phyloP scores from a whole-genome alignment of 495 filamentous ascomycete species.

The Aspergillus sclerotioniger region DNA sequence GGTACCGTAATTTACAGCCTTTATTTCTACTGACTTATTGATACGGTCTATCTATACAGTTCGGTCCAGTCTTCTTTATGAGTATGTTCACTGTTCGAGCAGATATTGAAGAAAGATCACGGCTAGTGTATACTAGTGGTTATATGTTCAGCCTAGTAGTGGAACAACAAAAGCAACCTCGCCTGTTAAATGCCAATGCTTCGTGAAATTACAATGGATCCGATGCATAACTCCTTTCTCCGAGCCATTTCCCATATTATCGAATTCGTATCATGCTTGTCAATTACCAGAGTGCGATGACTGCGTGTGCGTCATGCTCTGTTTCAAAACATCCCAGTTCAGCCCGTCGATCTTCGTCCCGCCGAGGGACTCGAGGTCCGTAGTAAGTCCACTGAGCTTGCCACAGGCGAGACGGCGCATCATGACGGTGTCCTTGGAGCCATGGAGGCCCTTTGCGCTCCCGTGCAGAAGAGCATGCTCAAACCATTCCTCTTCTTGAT shows the following conservation, averaged over 20 bases:
- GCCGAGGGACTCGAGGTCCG: constrained; percentile 40
- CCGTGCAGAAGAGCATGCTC: constrained; percentile 60
- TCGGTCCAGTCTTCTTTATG: neutral
- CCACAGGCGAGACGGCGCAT: constrained; percentile 63
- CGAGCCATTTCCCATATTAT: constrained; percentile 16
- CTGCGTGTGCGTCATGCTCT: constrained; percentile 37
- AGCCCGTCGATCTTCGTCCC: constrained; percentile 51
- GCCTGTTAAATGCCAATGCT: constrained; percentile 4
- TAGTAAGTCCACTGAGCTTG: constrained; percentile 35
- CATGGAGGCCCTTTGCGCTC: constrained; percentile 57
- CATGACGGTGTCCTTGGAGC: constrained; percentile 65
- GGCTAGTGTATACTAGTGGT: neutral
- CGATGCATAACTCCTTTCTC: constrained; percentile 17
- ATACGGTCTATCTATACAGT: too few relatives aligned
- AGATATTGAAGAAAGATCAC: neutral
- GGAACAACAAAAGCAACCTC: constrained; percentile 2
- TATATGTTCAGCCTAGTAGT: neutral
- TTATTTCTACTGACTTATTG: neutral
- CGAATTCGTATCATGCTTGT: constrained; percentile 9
- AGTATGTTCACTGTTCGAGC: neutral
- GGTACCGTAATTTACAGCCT: constrained; percentile 14
- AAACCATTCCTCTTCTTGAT: constrained; percentile 71
- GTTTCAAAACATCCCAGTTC: constrained; percentile 51
- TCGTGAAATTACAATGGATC: constrained; percentile 10
- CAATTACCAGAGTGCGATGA: constrained; percentile 17